phyloP scores from a whole-genome alignment of 2,329 filamentous ascomycete species.

The Xylaria sp. region DNA sequence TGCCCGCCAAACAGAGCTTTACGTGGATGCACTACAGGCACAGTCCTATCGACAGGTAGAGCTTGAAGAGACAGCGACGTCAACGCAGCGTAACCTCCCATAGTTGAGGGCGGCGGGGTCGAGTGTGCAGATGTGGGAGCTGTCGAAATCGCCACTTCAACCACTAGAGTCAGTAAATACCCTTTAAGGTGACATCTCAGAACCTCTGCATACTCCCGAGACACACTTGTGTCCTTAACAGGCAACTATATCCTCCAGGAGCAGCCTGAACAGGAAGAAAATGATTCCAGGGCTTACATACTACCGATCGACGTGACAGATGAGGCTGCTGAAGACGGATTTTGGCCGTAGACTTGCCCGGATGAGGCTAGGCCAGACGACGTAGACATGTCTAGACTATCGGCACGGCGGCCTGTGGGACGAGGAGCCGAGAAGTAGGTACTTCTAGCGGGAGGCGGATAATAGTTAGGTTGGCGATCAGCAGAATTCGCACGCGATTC shows the following conservation, averaged over 20 bases:
- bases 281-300: too few species aligned
- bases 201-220: too few species aligned
- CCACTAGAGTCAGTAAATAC: too few species aligned
- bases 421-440: constrained; percentile 38
- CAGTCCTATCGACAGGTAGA: background rate
- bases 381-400: constrained; percentile 21
- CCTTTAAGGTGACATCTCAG: too few species aligned
- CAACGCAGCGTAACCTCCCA: constrained; percentile 11
- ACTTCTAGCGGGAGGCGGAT: constrained; percentile 36
- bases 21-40: constrained; percentile 9
- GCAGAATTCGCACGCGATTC: constrained; percentile 23
- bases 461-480: constrained; percentile 33
- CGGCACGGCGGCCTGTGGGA: constrained; percentile 29
- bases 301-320: constrained; percentile 37
- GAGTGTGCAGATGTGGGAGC: constrained; percentile 30
- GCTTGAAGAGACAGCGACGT: constrained; percentile 2
- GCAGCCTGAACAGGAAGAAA: too few species aligned
- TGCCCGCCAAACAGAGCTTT: constrained; percentile 21
- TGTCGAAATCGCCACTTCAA: constrained; percentile 35
- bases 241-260: too few species aligned
- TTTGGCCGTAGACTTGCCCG: constrained; percentile 22
- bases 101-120: constrained; percentile 23
- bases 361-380: constrained; percentile 14
- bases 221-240: too few species aligned
- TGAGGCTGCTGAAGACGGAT: constrained; percentile 35